Percentiles rank a stretch among this genome's conserved stretches.
These are phyloP conservation scores for Fomitopsis betulina DNA, from an alignment of 1,284 basidiomycete genomes.

Conservation along the genomic window DNA sequence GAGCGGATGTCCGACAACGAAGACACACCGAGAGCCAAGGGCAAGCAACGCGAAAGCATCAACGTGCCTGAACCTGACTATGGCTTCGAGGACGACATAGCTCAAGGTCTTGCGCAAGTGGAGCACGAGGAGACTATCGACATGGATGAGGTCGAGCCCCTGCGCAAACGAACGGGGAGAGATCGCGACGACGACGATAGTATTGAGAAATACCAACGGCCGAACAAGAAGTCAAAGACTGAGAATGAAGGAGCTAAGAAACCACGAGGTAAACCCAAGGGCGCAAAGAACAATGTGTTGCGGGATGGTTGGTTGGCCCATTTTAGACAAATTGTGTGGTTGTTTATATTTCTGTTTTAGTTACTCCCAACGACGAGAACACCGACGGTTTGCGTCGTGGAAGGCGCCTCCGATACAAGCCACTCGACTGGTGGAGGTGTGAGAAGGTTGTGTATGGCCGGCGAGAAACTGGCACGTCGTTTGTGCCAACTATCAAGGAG, in stretches of 20 bases:
- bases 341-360: slow-evolving; percentile 2
- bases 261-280: slow-evolving; percentile 19
- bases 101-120: slow-evolving; percentile 33
- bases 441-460: slow-evolving; percentile 84
- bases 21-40: slow-evolving; percentile 30
- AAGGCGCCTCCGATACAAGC: slow-evolving; percentile 65
- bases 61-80: slow-evolving; percentile 13
- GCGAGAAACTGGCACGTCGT: slow-evolving; percentile 44
- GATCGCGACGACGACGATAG: slow-evolving; percentile 17
- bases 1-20: slow-evolving; percentile 21
- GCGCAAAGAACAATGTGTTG: slow-evolving; percentile 18
- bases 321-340: neutral
- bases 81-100: slow-evolving; percentile 55
- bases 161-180: slow-evolving; percentile 13
- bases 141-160: slow-evolving; percentile 10
- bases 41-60: slow-evolving; percentile 26
- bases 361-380: slow-evolving; percentile 18
- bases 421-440: slow-evolving; percentile 91
- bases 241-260: slow-evolving; percentile 22
- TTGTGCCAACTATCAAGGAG: slow-evolving; percentile 79
- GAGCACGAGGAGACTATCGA: slow-evolving; percentile 14
- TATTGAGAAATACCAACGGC: slow-evolving; percentile 6
- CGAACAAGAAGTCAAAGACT: slow-evolving; percentile 19
- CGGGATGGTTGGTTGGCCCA: slow-evolving; percentile 21
- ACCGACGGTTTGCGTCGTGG: slow-evolving; percentile 63